A percentile compares a stretch with the other conserved stretches of the same genome.
These are phyloP conservation scores for Chlorella vulgaris DNA, from an alignment of 139 green algal species.

Conservation along the genomic window DNA sequence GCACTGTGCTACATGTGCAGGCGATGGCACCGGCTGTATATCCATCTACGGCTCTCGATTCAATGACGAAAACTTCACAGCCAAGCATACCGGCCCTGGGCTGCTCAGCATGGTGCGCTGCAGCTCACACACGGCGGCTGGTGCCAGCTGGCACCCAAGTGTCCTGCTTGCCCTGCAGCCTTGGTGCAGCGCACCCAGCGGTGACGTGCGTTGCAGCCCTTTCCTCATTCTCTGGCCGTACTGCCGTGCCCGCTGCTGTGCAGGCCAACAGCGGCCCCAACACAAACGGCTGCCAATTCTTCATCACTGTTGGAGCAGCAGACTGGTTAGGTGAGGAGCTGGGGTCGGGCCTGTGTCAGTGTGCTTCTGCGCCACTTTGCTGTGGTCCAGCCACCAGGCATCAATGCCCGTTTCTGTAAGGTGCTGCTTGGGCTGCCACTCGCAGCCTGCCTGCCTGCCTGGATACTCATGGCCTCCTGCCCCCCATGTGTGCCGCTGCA, in stretches of 20 bases:
- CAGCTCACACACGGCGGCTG: background rate
- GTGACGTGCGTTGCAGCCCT: no score
- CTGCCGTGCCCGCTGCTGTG: no score
- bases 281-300: constrained; percentile 96
- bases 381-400: no score
- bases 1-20: constrained; percentile 46
- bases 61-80: constrained; percentile 95
- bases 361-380: background rate
- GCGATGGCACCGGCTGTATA: constrained; percentile 91
- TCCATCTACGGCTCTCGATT: constrained; percentile 96
- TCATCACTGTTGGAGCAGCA: constrained; percentile 76
- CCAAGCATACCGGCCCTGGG: constrained; percentile 93
- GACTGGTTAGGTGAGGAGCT: constrained; percentile 14
- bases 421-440: no score
- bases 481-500: background rate
- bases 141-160: background rate
- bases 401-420: no score
- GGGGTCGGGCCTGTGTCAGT: background rate
- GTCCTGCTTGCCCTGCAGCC: no score
- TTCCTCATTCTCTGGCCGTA: no score
- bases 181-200: no score
- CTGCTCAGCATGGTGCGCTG: constrained; percentile 74
- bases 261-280: constrained; percentile 86
- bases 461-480: no score
- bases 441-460: no score